These are phyloP conservation scores for Globisporangium cystogenes DNA, from an alignment of 352 stramenopile genomes.

Conservation along the genomic window DNA sequence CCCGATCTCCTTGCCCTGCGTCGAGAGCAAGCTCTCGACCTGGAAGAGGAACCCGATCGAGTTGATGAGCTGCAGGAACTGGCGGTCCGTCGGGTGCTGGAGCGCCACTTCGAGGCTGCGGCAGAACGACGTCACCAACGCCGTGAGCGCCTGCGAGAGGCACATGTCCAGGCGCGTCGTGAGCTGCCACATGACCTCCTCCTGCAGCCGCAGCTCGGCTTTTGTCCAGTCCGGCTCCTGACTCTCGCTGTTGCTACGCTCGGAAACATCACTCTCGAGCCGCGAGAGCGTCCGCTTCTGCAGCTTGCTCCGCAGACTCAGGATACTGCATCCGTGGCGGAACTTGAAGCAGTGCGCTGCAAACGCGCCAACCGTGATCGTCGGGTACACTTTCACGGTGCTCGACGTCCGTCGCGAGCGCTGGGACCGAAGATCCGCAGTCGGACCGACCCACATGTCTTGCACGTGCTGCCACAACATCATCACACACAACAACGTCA, in stretches of 20 bases:
- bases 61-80: constrained; percentile 57
- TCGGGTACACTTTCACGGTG: constrained; percentile 58
- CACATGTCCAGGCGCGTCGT: constrained; percentile 77
- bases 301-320: constrained; percentile 53
- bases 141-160: constrained; percentile 69
- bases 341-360: constrained; percentile 81
- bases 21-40: constrained; percentile 92
- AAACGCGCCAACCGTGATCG: constrained; percentile 75
- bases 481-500: background rate
- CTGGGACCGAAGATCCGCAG: constrained; percentile 58
- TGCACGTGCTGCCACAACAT: constrained; percentile 53
- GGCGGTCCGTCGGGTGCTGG: constrained; percentile 47
- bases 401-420: constrained; percentile 51
- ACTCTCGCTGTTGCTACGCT: constrained; percentile 16
- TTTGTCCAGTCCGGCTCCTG: constrained; percentile 52
- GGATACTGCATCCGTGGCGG: constrained; percentile 62
- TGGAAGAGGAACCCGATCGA: constrained; percentile 79
- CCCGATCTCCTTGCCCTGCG: constrained; percentile 93
- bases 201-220: constrained; percentile 30
- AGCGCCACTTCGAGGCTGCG: constrained; percentile 63
- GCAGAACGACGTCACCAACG: constrained; percentile 67
- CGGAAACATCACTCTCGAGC: constrained; percentile 36
- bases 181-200: constrained; percentile 76
- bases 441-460: constrained; percentile 81
- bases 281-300: constrained; percentile 53